phyloP scores from a whole-genome alignment of 257 asterid species.

The Gentiana dahurica region DNA sequence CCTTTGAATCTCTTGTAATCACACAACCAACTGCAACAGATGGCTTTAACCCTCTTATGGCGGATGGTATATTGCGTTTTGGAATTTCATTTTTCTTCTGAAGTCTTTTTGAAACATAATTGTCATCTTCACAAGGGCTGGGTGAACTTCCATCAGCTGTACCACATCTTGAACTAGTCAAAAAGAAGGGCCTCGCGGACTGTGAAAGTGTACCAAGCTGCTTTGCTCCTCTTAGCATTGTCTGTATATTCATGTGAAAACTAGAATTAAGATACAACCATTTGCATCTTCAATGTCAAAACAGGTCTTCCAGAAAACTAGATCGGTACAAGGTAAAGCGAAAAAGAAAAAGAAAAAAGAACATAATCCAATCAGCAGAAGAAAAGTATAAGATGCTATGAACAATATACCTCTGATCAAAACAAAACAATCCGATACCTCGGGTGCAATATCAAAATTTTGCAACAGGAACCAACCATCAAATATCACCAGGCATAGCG shows the following conservation, averaged over 20 bases:
- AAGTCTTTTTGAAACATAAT: constrained; percentile 46
- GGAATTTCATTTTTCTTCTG: constrained; percentile 53
- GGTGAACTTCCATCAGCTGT: constrained; percentile 76
- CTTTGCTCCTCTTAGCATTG: constrained; percentile 85
- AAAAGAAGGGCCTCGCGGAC: constrained; percentile 67
- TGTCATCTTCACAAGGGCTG: constrained; percentile 73
- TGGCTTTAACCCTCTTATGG: constrained; percentile 35
- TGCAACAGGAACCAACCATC: too few species aligned
- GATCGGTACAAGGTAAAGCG: background rate
- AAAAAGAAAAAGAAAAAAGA: background rate
- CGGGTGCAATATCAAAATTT: too few species aligned
- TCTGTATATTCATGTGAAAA: constrained; percentile 30
- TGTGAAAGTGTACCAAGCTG: constrained; percentile 79
- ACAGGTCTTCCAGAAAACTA: too few species aligned
- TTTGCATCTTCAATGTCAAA: background rate
- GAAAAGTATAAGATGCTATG: background rate
- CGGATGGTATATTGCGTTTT: constrained; percentile 39
- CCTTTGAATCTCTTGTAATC: constrained; percentile 35
- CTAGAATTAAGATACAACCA: background rate
- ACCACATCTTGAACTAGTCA: constrained; percentile 65
- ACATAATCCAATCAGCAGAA: background rate
- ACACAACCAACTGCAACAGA: constrained; percentile 36
- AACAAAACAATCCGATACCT: too few species aligned
- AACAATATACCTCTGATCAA: too few species aligned
- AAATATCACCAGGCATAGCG: too few species aligned